Conservation (phyloP, 352 stramenopile genomes). For the Blastocystis sp. region DNA sequence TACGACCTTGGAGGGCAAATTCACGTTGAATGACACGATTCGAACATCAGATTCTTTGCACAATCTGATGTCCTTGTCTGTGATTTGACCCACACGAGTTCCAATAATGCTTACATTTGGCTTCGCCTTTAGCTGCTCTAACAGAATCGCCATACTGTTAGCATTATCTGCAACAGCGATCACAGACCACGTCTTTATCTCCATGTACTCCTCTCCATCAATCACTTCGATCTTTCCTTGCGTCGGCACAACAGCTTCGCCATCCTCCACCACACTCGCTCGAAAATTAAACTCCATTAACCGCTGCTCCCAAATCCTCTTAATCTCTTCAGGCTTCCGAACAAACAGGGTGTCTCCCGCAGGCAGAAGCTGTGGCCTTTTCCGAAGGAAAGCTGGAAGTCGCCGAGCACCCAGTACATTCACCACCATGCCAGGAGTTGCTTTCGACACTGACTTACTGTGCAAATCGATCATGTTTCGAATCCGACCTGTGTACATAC, state of each 20-base stretch:
- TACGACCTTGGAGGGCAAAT: not conserved
- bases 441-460: not conserved
- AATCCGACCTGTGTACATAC: constrained; percentile 8
- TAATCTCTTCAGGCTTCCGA: not conserved
- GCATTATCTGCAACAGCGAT: constrained; percentile 45
- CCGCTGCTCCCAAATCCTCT: constrained; percentile 45
- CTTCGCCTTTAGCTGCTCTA: not conserved
- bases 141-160: constrained; percentile 11
- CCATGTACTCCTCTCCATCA: constrained; percentile 19
- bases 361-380: not conserved
- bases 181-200: not conserved
- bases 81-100: constrained; percentile 44
- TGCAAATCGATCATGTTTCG: not conserved
- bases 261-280: not conserved
- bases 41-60: not conserved
- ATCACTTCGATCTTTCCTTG: not conserved
- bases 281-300: not conserved
- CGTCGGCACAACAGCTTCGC: not conserved
- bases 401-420: not conserved
- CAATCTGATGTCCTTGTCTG: not conserved
- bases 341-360: constrained; percentile 36
- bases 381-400: not conserved
- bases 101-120: not conserved
- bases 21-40: constrained; percentile 42
- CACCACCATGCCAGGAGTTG: constrained; percentile 18